phyloP scores from a whole-genome alignment of 257 asterid species.

The Orobanche coerulescens region DNA sequence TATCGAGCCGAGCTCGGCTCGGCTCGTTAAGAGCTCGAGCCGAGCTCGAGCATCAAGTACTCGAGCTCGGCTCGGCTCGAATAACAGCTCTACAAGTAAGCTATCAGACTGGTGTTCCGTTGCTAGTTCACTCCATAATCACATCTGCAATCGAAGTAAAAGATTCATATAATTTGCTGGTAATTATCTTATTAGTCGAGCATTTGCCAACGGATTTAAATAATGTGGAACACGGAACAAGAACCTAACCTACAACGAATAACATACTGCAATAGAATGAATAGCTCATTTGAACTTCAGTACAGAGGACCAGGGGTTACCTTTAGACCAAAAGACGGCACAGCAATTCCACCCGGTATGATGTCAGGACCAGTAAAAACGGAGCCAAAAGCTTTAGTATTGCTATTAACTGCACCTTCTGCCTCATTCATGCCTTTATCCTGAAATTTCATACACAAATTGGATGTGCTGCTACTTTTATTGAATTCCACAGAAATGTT shows the following conservation, averaged over 20 bases:
- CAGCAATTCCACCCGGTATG: slow-evolving; percentile 27
- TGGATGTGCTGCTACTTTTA: slow-evolving; percentile 29
- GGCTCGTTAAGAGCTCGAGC: no score
- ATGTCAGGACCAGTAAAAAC: slow-evolving; percentile 22
- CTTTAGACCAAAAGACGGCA: slow-evolving; percentile 28
- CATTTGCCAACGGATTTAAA: neutral
- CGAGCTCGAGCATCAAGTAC: no score
- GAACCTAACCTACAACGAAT: neutral
- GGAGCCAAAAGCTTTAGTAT: slow-evolving; percentile 28
- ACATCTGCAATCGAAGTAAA: neutral
- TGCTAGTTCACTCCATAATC: neutral
- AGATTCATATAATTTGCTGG: neutral
- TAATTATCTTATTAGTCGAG: neutral
- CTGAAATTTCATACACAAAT: slow-evolving; percentile 18
- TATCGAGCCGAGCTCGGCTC: no score
- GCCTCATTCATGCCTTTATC: slow-evolving; percentile 29
- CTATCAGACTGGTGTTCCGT: neutral
- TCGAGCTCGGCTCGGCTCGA: no score
- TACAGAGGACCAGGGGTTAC: slow-evolving; percentile 32
- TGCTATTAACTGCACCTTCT: slow-evolving; percentile 28
- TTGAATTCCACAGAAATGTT: slow-evolving; percentile 27
- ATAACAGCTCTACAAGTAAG: no score
- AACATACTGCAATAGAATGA: slow-evolving; percentile 14
- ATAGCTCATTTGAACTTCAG: slow-evolving; percentile 47
- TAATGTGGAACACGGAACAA: neutral